Percentiles rank a stretch among this genome's conserved stretches.
Conservation (phyloP, 208 protist genomes). For the Angomonas desouzai region DNA sequence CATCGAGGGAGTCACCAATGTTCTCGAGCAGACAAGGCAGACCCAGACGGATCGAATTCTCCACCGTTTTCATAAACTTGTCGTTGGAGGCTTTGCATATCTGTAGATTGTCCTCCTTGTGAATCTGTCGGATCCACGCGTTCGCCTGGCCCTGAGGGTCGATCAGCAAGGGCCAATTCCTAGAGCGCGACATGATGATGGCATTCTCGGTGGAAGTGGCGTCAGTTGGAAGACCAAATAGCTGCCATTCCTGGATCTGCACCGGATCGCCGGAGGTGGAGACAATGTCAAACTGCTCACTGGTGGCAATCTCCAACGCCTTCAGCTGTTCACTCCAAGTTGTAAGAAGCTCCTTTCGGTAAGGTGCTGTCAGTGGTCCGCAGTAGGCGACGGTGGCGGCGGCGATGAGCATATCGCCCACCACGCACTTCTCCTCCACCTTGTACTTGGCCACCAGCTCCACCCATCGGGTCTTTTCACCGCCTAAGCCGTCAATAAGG, state of each 20-base stretch:
- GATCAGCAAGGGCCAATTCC: constrained; percentile 97
- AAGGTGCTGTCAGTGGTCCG: constrained; percentile 93
- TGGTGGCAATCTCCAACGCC: constrained; percentile 43
- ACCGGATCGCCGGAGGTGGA: constrained; percentile 93
- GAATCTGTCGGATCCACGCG: constrained; percentile 96
- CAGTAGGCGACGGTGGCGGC: constrained; percentile 95
- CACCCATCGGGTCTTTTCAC: constrained; percentile 94
- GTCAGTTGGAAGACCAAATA: constrained; percentile 96
- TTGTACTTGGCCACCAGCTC: constrained; percentile 90
- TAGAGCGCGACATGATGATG: constrained; percentile 93
- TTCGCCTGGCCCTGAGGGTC: constrained; percentile 98
- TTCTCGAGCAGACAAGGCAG: constrained; percentile 96
- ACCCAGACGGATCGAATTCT: constrained; percentile 96
- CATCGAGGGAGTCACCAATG: constrained; percentile 93
- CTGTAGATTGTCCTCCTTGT: constrained; percentile 91
- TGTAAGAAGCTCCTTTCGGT: constrained; percentile 80
- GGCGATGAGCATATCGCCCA: constrained; percentile 96
- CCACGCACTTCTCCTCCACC: constrained; percentile 69
- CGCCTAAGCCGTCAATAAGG: constrained; percentile 95
- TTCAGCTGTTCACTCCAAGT: constrained; percentile 83
- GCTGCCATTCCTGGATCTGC: constrained; percentile 94
- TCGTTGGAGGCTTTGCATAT: constrained; percentile 95
- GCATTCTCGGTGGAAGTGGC: constrained; percentile 96
- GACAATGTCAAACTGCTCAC: constrained; percentile 74
- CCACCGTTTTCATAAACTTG: constrained; percentile 93